phyloP scores from a whole-genome alignment of 805 yeast genomes.

The Monosporozyma solicola region DNA sequence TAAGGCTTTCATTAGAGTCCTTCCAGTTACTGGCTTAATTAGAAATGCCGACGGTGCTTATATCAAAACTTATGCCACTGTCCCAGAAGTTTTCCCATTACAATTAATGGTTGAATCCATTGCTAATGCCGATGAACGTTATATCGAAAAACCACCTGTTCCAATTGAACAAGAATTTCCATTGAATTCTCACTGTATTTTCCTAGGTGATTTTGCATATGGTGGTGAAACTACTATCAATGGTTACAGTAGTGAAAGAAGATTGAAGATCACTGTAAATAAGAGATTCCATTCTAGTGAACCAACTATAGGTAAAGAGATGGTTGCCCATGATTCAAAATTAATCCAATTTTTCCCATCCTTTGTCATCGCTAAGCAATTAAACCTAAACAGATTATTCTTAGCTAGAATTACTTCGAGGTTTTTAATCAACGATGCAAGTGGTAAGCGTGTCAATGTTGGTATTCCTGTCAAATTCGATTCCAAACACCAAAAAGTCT shows the following conservation, averaged over 20 bases:
- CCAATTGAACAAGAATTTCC: constrained; percentile 84
- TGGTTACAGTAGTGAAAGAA: constrained; percentile 43
- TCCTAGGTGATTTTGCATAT: constrained; percentile 78
- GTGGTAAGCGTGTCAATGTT: constrained; percentile 49
- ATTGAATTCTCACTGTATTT: constrained; percentile 55
- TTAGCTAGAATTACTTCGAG: constrained; percentile 73
- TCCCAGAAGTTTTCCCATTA: constrained; percentile 55
- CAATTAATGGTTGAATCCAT: constrained; percentile 75
- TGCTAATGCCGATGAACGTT: constrained; percentile 64
- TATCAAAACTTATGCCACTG: constrained; percentile 55
- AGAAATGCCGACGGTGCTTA: constrained; percentile 67
- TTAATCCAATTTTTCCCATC: constrained; percentile 57
- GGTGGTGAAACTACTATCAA: constrained; percentile 68
- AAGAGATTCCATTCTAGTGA: constrained; percentile 41
- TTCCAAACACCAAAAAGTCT: constrained; percentile 65
- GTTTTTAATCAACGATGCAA: constrained; percentile 48
- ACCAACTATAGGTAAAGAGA: constrained; percentile 54
- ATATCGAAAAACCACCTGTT: constrained; percentile 57
- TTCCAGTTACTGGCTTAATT: constrained; percentile 66
- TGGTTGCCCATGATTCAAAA: constrained; percentile 49
- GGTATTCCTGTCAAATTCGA: constrained; percentile 85
- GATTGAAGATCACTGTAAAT: constrained; percentile 46
- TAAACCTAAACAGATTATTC: constrained; percentile 53
- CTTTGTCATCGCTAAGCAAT: constrained; percentile 48
- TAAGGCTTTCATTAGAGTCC: constrained; percentile 57